Percentiles rank a stretch among this genome's conserved stretches.
phyloP scores from a whole-genome alignment of 176 grass and related monocot genomes.

The Phoenix roebelenii region DNA sequence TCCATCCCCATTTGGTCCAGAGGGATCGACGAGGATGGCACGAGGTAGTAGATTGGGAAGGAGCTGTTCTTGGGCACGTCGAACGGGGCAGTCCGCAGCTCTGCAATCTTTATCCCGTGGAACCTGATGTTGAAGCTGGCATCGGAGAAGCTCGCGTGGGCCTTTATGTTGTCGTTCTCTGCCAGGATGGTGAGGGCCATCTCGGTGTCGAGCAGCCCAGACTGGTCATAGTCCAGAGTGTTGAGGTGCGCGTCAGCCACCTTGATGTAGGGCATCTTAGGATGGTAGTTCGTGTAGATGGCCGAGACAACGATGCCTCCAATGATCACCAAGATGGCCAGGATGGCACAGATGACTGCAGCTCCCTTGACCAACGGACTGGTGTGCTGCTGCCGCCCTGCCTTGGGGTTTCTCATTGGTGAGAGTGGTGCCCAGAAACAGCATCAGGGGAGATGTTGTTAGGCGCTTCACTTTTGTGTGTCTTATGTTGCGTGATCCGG shows the following conservation, averaged over 20 bases:
- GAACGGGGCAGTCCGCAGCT: slow-evolving; percentile 39
- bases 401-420: too few relatives aligned
- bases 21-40: slow-evolving; percentile 24
- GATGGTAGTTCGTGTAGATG: not conserved
- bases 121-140: slow-evolving; percentile 42
- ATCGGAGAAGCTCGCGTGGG: slow-evolving; percentile 27
- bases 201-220: slow-evolving; percentile 33
- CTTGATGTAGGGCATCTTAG: slow-evolving; percentile 37
- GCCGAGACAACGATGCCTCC: slow-evolving; percentile 25
- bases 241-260: slow-evolving; percentile 27
- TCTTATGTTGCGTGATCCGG: too few relatives aligned
- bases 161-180: slow-evolving; percentile 40
- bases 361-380: too few relatives aligned
- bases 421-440: too few relatives aligned
- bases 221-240: slow-evolving; percentile 40
- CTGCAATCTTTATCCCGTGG: slow-evolving; percentile 24
- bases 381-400: too few relatives aligned
- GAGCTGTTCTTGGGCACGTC: slow-evolving; percentile 19
- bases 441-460: too few relatives aligned
- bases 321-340: slow-evolving; percentile 11
- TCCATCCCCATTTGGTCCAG: slow-evolving; percentile 25
- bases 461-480: too few relatives aligned
- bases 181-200: slow-evolving; percentile 28
- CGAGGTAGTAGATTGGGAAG: slow-evolving; percentile 45
- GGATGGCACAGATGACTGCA: too few relatives aligned